Base-by-base conservation (phyloP, 129 eudicot species). In the Chrysanthemum seticuspe region DNA sequence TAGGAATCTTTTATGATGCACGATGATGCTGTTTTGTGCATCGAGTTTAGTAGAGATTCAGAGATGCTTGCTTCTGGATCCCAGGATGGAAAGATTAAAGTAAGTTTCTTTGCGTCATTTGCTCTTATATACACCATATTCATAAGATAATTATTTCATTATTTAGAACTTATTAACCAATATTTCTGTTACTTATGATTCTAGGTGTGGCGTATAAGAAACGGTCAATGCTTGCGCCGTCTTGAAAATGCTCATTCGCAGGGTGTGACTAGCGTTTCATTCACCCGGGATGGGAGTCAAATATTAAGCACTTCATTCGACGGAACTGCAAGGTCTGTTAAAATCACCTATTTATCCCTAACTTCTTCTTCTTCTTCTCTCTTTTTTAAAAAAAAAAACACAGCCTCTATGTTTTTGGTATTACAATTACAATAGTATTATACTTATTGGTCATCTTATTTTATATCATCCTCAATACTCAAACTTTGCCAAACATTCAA, bases 1-100 rank as follows among this genome's bases (percentile, higher is more conserved):
- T 80, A 94, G 99, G 99, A 94, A 83, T 84, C 94, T 2, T 94
- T 94, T 85, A 94, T 94, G 99, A 94, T 94, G 99, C 99, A 94
- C 63, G 97, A 94, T 65, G 99, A 94, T 84, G 88, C 99, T 75
- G 97, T 90, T 77, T 78, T 90, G 18, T 94, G 89, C 74, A 90
- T 88, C 62, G 96, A 94, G 81, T 94, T 94, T 77, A 94, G 99
- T 76, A 83, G 96, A 80, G 99, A 90, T 80, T 94, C 97, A 1
- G 99, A 94, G 75, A 90, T 94, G 99, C 86, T 94, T 79, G 99
- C 97, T 50, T 90, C 99, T 77, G 99, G 99, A 47, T 94, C 99
- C 45, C 91, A 88, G 80, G 99, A 90, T 69, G 99, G 99, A 69
- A 90, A 94, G 81, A 88, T 94, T 76, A 90, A 94, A 85, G 99